Conservation (phyloP, 2,329 filamentous ascomycete species). For the Ilyonectria robusta region DNA sequence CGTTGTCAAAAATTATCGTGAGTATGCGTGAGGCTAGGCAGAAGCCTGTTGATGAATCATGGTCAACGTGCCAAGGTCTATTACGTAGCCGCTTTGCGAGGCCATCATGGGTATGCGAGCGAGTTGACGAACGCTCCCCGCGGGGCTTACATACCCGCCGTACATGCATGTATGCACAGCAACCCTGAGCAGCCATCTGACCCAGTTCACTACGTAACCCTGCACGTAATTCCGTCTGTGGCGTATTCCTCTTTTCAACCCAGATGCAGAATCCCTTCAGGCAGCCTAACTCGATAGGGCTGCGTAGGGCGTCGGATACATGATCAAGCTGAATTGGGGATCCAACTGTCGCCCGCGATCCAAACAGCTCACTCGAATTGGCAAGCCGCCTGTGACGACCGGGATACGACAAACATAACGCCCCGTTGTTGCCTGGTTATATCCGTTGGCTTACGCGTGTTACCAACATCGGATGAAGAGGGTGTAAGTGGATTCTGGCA, state of each 20-base stretch:
- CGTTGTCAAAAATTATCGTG: neutral
- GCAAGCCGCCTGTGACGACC: slow-evolving; percentile 4
- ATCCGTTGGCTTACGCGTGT: neutral
- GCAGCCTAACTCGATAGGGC: neutral
- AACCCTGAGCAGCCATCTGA: neutral
- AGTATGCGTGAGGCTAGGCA: neutral
- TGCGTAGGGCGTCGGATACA: neutral
- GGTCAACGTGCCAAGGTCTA: slow-evolving; percentile 10
- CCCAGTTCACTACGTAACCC: slow-evolving; percentile 3
- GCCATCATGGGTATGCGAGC: neutral
- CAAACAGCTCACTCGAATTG: slow-evolving; percentile 11
- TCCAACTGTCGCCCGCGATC: neutral
- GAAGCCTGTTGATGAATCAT: neutral
- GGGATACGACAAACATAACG: neutral
- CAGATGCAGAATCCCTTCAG: neutral
- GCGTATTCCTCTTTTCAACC: slow-evolving; percentile 1
- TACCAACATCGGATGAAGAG: neutral
- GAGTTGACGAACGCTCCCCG: slow-evolving; percentile 2
- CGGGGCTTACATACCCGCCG: neutral
- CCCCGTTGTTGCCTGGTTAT: neutral
- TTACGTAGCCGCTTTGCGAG: neutral
- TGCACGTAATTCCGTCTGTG: slow-evolving; percentile 6
- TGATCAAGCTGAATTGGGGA: neutral
- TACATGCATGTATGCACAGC: slow-evolving; percentile 17
- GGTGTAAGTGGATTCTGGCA: neutral